phyloP scores from a whole-genome alignment of 257 asterid genomes.

The Misopates orontium region DNA sequence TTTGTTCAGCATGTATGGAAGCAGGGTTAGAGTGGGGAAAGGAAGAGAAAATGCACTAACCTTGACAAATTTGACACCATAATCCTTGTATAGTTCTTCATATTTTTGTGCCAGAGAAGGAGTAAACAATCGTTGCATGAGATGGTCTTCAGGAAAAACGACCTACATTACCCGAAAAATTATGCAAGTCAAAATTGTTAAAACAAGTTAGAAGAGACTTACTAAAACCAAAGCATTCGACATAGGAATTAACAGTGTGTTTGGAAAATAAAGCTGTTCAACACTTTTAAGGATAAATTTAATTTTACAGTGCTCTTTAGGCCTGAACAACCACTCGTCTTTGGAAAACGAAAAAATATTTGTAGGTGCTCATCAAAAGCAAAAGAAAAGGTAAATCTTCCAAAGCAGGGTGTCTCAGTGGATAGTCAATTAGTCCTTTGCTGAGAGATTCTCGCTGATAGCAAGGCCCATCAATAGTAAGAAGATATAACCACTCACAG shows the following conservation, averaged over 20 bases:
- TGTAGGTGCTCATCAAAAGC: not conserved
- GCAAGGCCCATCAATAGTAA: not conserved
- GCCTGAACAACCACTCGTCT: not conserved
- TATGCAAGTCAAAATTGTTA: conserved; percentile 23
- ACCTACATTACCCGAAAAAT: conserved; percentile 42
- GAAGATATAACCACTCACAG: conserved; percentile 51
- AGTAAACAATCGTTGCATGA: conserved; percentile 79
- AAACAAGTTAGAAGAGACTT: not conserved
- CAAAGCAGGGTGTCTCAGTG: not conserved
- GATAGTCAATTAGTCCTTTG: not conserved
- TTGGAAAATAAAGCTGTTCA: not conserved
- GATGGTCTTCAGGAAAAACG: conserved; percentile 84
- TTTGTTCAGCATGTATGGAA: not conserved
- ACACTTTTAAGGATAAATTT: not conserved
- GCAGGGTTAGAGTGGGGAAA: conserved; percentile 13
- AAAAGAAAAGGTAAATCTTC: not conserved
- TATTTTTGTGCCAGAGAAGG: conserved; percentile 83
- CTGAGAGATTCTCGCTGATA: not conserved
- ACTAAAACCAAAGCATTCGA: conserved; percentile 8
- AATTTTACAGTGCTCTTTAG: not conserved
- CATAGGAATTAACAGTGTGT: not conserved
- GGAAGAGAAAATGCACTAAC: conserved; percentile 42
- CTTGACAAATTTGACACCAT: conserved; percentile 83
- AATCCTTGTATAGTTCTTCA: conserved; percentile 73
- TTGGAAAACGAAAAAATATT: not conserved